Evolutionary conservation across 2,329 filamentous ascomycete species (phyloP).

Genomic region (Passalora sequoiae): DNA sequence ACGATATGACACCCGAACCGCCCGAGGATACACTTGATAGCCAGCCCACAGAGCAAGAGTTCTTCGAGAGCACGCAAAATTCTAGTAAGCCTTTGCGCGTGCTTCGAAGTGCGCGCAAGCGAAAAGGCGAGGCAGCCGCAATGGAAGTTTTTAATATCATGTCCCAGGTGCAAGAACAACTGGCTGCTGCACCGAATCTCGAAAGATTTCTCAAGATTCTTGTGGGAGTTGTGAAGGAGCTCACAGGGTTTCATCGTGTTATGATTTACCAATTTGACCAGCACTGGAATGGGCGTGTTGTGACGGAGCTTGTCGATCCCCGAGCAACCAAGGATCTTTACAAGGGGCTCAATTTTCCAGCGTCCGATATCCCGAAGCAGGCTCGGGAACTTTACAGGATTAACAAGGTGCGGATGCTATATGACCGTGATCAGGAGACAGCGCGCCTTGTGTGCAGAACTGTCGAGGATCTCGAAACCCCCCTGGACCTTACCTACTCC

Average conservation of each 20-base stretch:
- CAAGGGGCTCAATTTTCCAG: conserved; percentile 82
- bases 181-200: conserved; percentile 65
- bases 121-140: conserved; percentile 70
- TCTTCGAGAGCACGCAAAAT: conserved; percentile 68
- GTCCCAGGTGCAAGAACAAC: conserved; percentile 84
- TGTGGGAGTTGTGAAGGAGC: conserved; percentile 79
- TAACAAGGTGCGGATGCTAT: conserved; percentile 82
- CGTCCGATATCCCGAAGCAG: conserved; percentile 79
- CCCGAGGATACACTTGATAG: conserved; percentile 70
- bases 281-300: conserved; percentile 76
- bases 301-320: conserved; percentile 80
- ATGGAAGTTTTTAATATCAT: conserved; percentile 92
- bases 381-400: conserved; percentile 83
- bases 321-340: conserved; percentile 75
- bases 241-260: conserved; percentile 86
- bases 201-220: conserved; percentile 73
- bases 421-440: conserved; percentile 75
- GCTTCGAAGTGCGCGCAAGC: conserved; percentile 66
- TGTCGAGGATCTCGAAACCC: conserved; percentile 64
- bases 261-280: conserved; percentile 92
- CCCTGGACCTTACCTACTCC: conserved; percentile 76
- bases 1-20: conserved; percentile 55
- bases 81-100: conserved; percentile 73
- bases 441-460: conserved; percentile 76
- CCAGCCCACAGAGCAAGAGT: conserved; percentile 68